Percentiles rank a stretch among this genome's conserved stretches.
These are phyloP conservation scores for Camelina hispida DNA, from an alignment of 345 rosid species.

Conservation along the genomic window DNA sequence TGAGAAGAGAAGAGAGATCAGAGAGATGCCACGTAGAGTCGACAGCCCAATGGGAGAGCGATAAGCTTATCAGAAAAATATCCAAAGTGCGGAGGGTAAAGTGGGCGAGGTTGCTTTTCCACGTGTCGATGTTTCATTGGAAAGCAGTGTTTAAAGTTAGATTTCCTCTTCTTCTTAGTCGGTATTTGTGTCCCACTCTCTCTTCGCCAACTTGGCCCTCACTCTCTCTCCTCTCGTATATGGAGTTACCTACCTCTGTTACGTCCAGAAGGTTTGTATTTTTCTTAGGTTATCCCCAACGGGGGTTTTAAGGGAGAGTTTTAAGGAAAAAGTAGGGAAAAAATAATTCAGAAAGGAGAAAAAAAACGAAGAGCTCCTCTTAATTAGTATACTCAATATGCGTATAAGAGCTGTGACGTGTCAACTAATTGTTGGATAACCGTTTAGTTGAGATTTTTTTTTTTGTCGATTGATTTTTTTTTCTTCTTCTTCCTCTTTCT, in stretches of 20 bases:
- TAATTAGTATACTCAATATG: too few species aligned
- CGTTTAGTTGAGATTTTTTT: too few species aligned
- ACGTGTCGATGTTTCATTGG: conserved; percentile 19
- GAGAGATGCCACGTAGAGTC: not conserved
- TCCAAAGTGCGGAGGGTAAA: conserved; percentile 30
- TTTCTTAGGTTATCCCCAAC: too few species aligned
- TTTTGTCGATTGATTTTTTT: too few species aligned
- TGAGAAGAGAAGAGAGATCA: conserved; percentile 17
- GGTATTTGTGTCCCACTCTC: conserved; percentile 25
- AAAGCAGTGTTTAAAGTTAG: conserved; percentile 1
- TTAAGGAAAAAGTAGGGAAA: too few species aligned
- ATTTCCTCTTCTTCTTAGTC: conserved; percentile 26
- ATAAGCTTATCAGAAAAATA: conserved; percentile 42
- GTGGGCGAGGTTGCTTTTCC: conserved; percentile 42
- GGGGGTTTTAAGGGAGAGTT: too few species aligned
- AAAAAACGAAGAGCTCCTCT: too few species aligned
- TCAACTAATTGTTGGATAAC: too few species aligned
- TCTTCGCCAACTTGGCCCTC: conserved; percentile 28
- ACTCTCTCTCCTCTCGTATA: conserved; percentile 6
- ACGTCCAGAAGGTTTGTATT: not conserved
- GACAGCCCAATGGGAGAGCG: conserved; percentile 43
- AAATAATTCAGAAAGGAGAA: too few species aligned
- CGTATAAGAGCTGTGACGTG: too few species aligned
- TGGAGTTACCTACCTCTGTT: too few species aligned
- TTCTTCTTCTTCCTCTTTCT: too few species aligned